Evolutionary conservation across 192 early-diverging fungal genomes (phyloP), one percentile per base, ranked within the genome.

Genomic region (Phlyctochytrium bullatum): DNA sequence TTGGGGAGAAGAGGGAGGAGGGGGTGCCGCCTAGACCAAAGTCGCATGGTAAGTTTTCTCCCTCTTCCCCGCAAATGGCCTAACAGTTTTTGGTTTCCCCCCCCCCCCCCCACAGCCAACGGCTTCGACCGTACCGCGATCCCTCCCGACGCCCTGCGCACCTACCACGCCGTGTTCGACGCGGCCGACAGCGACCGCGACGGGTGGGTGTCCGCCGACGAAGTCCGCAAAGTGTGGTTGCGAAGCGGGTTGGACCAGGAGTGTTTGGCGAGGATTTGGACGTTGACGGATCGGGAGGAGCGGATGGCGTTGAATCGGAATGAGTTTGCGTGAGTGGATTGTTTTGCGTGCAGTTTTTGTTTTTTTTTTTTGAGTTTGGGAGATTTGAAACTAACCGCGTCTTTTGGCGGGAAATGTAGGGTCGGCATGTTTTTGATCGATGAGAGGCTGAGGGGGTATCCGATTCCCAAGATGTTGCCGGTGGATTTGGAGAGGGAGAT

Each of bases 211-310:
- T 27, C 32, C 2, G 59, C 66, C 34, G 62, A 35, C 24, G 66
- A 68, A 27, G 72, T 73, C 3, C 58, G 72, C 3, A 67, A 59
- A 12, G 47, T 73, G 10, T 73, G 72, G 72, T 63, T 73, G 72
- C 2, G 72, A 33, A 31, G 24, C 6, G 30, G 61, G 32, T 24
- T 73, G 47, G 60, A 62, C 50, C 24, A 30, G 12, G 24, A 32
- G 32, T 40, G 31, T 34, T 54, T 73, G 59, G 72, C 54, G 6
- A 17, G 33, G 17, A 62, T 67, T 16, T 67, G 65, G 65, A 34
- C 24, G 34, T 16, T 66, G 17, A 27, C 24, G 67, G 67, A 30
- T 20, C 17, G 16, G 24, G 24, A 28, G 34, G 27, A n/a, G 20
- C n/a, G 24, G 35, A 24, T 12, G 4, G 16, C 20, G 24, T 28